Conservation (phyloP, 352 stramenopile species). For the Peronospora farinosa region DNA sequence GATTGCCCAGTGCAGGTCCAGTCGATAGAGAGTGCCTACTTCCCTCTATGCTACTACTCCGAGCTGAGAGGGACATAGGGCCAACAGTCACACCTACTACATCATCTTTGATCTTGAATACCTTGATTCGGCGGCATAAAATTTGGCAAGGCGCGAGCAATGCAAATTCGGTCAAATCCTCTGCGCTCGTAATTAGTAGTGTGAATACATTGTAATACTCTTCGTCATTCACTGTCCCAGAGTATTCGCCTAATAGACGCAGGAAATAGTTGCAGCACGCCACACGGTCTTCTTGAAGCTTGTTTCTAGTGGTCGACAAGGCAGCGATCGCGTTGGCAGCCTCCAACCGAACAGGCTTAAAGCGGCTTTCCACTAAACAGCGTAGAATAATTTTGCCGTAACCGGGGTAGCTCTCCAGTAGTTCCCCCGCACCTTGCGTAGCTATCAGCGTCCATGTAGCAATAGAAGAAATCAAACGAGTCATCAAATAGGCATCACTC, state of each 20-base stretch:
- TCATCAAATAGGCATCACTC: slow-evolving; percentile 53
- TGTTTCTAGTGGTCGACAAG: slow-evolving; percentile 42
- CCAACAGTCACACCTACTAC: background rate
- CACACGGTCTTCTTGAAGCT: slow-evolving; percentile 36
- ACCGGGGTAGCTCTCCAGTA: slow-evolving; percentile 36
- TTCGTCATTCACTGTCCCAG: slow-evolving; percentile 32
- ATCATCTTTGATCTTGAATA: slow-evolving; percentile 33
- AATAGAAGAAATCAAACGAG: slow-evolving; percentile 45
- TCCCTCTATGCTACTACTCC: slow-evolving; percentile 10
- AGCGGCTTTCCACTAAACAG: slow-evolving; percentile 41
- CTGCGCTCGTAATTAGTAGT: slow-evolving; percentile 43
- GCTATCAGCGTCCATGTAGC: slow-evolving; percentile 32
- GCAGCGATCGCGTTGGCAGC: slow-evolving; percentile 39
- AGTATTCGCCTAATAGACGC: slow-evolving; percentile 42
- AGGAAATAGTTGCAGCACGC: slow-evolving; percentile 47
- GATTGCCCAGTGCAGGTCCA: slow-evolving; percentile 7
- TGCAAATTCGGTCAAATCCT: slow-evolving; percentile 37
- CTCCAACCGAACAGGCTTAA: slow-evolving; percentile 44
- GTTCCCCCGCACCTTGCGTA: slow-evolving; percentile 23
- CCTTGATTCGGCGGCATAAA: slow-evolving; percentile 47
- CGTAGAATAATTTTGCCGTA: slow-evolving; percentile 39
- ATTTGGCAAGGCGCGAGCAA: slow-evolving; percentile 42
- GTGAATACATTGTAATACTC: slow-evolving; percentile 66
- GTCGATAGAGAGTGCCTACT: slow-evolving; percentile 6
- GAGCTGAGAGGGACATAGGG: slow-evolving; percentile 4